Conservation (phyloP, 2,329 filamentous ascomycete species). For the Alternaria brassicicola region DNA sequence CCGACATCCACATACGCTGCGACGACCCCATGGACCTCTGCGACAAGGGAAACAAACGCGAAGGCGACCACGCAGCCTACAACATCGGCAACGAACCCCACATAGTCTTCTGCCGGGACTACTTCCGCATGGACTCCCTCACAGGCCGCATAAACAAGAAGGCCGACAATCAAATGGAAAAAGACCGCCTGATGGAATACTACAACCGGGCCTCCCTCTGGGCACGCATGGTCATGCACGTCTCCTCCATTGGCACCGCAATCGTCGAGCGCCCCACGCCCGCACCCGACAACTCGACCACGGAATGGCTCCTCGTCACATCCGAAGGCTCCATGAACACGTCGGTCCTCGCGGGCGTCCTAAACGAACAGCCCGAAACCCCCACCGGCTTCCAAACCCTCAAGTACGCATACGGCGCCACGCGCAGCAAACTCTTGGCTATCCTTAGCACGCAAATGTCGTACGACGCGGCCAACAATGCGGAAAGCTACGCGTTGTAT, state of each 20-base stretch:
- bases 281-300: constrained; percentile 22
- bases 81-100: constrained; percentile 47
- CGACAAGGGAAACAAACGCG: constrained; percentile 32
- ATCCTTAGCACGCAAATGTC: constrained; percentile 39
- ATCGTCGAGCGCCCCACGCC: constrained; percentile 29
- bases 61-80: constrained; percentile 41
- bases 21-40: constrained; percentile 42
- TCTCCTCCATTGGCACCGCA: constrained; percentile 36
- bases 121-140: constrained; percentile 36
- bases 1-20: constrained; percentile 44
- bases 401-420: constrained; percentile 44
- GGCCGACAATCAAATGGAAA: constrained; percentile 29
- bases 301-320: constrained; percentile 27
- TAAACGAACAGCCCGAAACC: constrained; percentile 33
- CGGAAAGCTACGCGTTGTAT: constrained; percentile 45
- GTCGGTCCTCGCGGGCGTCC: constrained; percentile 41
- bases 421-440: constrained; percentile 41
- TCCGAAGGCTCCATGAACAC: constrained; percentile 40
- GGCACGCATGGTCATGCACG: constrained; percentile 46
- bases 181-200: constrained; percentile 35
- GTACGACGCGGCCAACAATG: constrained; percentile 44
- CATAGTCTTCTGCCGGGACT: constrained; percentile 41
- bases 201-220: constrained; percentile 45
- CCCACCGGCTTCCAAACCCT: constrained; percentile 30
- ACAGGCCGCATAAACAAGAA: constrained; percentile 33